These are phyloP conservation scores for Thalassiosira hispida DNA, from an alignment of 352 stramenopile species.

Conservation along the genomic window DNA sequence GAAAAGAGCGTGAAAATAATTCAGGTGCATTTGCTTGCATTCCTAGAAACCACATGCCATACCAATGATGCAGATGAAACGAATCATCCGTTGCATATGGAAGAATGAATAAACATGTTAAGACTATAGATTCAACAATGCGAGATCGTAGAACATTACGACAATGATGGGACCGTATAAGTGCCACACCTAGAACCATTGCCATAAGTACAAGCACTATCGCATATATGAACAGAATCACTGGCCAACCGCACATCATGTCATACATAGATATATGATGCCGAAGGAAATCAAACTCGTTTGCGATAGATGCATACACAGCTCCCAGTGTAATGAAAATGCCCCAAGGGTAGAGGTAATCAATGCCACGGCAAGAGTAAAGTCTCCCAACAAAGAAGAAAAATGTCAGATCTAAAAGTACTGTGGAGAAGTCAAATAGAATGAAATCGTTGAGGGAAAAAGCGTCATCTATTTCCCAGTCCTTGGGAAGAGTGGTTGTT, in stretches of 20 bases:
- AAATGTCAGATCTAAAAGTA: slow-evolving; percentile 31
- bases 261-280: slow-evolving; percentile 51
- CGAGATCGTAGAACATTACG: slow-evolving; percentile 31
- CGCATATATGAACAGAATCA: slow-evolving; percentile 36
- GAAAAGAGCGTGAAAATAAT: slow-evolving; percentile 62
- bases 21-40: slow-evolving; percentile 66
- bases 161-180: slow-evolving; percentile 31
- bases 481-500: background rate
- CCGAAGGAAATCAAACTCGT: slow-evolving; percentile 40
- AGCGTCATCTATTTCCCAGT: slow-evolving; percentile 38
- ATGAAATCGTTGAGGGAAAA: slow-evolving; percentile 38
- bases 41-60: slow-evolving; percentile 65
- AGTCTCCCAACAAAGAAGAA: slow-evolving; percentile 47
- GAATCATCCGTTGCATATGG: slow-evolving; percentile 48
- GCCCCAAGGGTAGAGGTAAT: slow-evolving; percentile 32
- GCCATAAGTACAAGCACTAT: slow-evolving; percentile 17
- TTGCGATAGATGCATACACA: slow-evolving; percentile 33
- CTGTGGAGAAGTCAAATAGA: slow-evolving; percentile 33
- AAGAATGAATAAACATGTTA: slow-evolving; percentile 57
- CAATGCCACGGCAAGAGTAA: slow-evolving; percentile 9
- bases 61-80: slow-evolving; percentile 77
- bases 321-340: slow-evolving; percentile 30
- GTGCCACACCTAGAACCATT: slow-evolving; percentile 5
- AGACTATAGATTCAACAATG: slow-evolving; percentile 40
- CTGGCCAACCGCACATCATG: slow-evolving; percentile 46